Evolutionary conservation across 495 filamentous ascomycete species (phyloP).

Genomic region (Aspergillus sclerotioniger): DNA sequence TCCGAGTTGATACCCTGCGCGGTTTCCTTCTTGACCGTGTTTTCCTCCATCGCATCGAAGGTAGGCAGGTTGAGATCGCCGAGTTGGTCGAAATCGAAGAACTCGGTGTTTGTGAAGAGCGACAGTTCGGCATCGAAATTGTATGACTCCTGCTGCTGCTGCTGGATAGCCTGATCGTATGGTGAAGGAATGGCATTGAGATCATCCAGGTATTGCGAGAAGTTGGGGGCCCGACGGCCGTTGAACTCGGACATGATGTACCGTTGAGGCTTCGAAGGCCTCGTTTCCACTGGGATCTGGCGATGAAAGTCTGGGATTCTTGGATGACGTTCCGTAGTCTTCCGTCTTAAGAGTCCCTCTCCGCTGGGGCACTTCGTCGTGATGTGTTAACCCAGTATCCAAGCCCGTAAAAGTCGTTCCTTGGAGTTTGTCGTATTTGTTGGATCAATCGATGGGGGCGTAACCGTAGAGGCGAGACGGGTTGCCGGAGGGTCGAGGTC

Average conservation of each 20-base stretch:
- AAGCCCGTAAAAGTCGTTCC: background rate
- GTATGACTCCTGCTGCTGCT: constrained; percentile 54
- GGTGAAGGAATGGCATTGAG: constrained; percentile 74
- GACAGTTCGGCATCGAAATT: constrained; percentile 74
- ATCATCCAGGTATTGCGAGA: constrained; percentile 84
- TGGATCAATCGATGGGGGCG: background rate
- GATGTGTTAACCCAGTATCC: background rate
- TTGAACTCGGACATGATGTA: constrained; percentile 64
- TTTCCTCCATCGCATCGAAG: constrained; percentile 36
- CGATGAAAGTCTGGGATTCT: background rate
- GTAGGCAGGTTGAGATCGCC: constrained; percentile 40
- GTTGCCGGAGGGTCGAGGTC: constrained; percentile 4
- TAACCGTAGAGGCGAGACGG: background rate
- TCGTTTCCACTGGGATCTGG: background rate
- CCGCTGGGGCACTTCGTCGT: background rate
- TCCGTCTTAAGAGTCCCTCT: background rate
- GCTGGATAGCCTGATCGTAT: constrained; percentile 61
- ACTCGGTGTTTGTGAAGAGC: constrained; percentile 90
- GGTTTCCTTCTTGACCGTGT: constrained; percentile 23
- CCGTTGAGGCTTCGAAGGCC: constrained; percentile 15
- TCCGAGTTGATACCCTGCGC: constrained; percentile 25
- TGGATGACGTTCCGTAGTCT: background rate
- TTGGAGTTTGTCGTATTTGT: background rate
- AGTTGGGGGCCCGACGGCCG: constrained; percentile 72
- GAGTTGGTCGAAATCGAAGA: constrained; percentile 81